These are phyloP conservation scores for Raphidocelis subcapitata DNA, from an alignment of 139 green algal genomes.

Conservation along the genomic window DNA sequence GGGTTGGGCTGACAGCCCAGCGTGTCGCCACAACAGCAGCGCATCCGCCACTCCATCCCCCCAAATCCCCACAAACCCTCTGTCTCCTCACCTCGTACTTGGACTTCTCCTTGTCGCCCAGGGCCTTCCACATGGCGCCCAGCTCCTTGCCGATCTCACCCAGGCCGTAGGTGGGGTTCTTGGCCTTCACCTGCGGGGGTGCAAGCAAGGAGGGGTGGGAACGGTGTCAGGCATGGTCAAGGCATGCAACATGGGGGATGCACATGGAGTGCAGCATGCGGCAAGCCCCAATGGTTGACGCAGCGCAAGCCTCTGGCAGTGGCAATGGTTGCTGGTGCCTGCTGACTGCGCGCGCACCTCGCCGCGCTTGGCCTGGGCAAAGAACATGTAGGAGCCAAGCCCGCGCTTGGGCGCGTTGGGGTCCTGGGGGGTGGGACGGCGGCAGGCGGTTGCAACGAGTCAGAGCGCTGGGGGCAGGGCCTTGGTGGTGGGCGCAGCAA, in stretches of 20 bases:
- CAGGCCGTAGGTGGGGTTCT: slow-evolving; percentile 37
- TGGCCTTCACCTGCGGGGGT: slow-evolving; percentile 13
- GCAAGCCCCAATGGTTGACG: not conserved
- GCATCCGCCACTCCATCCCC: too few species aligned
- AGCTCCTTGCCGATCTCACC: slow-evolving; percentile 49
- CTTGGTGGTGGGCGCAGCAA: too few species aligned
- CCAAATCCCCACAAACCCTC: too few species aligned
- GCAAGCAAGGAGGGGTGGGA: too few species aligned
- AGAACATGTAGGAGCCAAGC: slow-evolving; percentile 69
- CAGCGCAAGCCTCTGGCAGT: slow-evolving; percentile 8
- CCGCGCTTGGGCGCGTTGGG: slow-evolving; percentile 20
- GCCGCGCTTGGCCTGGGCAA: slow-evolving; percentile 55
- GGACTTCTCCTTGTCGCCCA: slow-evolving; percentile 47
- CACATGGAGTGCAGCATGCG: not conserved
- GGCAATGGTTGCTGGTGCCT: not conserved
- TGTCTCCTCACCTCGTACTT: too few species aligned
- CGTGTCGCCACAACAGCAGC: too few species aligned
- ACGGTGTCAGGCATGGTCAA: not conserved
- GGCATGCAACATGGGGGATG: too few species aligned
- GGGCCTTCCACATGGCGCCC: slow-evolving; percentile 48
- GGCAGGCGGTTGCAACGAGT: too few species aligned
- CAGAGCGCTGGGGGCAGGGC: too few species aligned
- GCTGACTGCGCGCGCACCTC: not conserved
- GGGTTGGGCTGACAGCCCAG: too few species aligned
- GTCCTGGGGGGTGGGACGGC: slow-evolving; percentile 7